A percentile compares a stretch with the other conserved stretches of the same genome.
Conservation (phyloP, 495 filamentous ascomycete genomes). For the Umbilicaria muhlenbergii region DNA sequence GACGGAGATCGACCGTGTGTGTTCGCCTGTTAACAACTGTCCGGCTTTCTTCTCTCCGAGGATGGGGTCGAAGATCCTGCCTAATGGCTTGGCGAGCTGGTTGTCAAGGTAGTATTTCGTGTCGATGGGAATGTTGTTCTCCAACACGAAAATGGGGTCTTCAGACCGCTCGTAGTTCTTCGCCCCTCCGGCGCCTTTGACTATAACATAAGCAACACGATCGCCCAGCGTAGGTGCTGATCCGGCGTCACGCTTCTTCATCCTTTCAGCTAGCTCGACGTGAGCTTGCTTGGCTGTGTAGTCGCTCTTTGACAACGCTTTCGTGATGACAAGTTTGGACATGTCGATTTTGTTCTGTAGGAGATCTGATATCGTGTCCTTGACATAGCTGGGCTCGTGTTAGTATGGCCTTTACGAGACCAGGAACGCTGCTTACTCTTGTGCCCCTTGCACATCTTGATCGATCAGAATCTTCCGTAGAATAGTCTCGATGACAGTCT, state of each 20-base stretch:
- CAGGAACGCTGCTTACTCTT: slow-evolving; percentile 52
- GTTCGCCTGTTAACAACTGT: slow-evolving; percentile 70
- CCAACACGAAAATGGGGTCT: slow-evolving; percentile 90
- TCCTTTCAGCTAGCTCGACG: slow-evolving; percentile 81
- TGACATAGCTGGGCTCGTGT: slow-evolving; percentile 60
- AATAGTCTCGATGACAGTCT: slow-evolving; percentile 95
- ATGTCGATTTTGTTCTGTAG: slow-evolving; percentile 97
- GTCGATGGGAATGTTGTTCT: slow-evolving; percentile 96
- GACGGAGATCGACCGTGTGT: slow-evolving; percentile 82
- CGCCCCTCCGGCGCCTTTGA: slow-evolving; percentile 73
- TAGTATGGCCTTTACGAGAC: background rate
- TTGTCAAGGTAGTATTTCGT: slow-evolving; percentile 99
- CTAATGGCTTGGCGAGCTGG: slow-evolving; percentile 85
- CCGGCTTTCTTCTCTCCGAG: slow-evolving; percentile 80
- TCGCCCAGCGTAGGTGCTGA: slow-evolving; percentile 91
- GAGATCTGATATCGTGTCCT: slow-evolving; percentile 86
- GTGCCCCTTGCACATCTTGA: slow-evolving; percentile 68
- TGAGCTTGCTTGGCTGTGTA: slow-evolving; percentile 90
- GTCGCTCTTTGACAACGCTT: slow-evolving; percentile 71
- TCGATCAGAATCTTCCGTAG: slow-evolving; percentile 93
- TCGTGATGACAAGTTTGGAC: slow-evolving; percentile 98
- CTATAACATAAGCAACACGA: slow-evolving; percentile 95
- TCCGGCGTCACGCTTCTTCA: slow-evolving; percentile 90
- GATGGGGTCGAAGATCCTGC: slow-evolving; percentile 94
- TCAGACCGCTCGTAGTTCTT: slow-evolving; percentile 94